Conservation (phyloP, 2,329 filamentous ascomycete species). For the Trichoderma harzianum region DNA sequence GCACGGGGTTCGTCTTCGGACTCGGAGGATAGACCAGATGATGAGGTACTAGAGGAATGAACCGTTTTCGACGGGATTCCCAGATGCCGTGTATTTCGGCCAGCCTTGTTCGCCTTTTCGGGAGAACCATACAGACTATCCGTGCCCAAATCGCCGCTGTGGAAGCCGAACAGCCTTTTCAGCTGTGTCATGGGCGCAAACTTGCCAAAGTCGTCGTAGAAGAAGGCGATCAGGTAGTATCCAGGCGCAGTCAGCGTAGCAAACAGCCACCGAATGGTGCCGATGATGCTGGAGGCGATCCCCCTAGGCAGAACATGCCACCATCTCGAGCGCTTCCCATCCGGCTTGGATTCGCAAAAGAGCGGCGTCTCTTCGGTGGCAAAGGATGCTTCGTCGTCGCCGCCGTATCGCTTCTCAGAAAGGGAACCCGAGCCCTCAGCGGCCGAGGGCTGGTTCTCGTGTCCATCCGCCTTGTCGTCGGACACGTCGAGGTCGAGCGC, state of each 20-base stretch:
- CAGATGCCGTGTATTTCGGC: slow-evolving; percentile 27
- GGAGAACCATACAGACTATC: slow-evolving; percentile 26
- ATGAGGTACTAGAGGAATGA: slow-evolving; percentile 42
- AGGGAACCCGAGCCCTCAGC: slow-evolving; percentile 37
- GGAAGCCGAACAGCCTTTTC: slow-evolving; percentile 57
- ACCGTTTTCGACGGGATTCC: slow-evolving; percentile 28
- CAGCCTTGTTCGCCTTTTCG: slow-evolving; percentile 24
- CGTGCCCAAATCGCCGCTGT: slow-evolving; percentile 42
- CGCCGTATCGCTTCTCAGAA: slow-evolving; percentile 37
- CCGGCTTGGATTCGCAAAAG: slow-evolving; percentile 35
- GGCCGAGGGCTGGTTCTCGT: slow-evolving; percentile 34
- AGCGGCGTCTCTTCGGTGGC: slow-evolving; percentile 67
- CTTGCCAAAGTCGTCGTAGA: slow-evolving; percentile 75
- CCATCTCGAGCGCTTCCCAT: slow-evolving; percentile 38
- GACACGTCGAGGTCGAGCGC: slow-evolving; percentile 27
- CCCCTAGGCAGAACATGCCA: slow-evolving; percentile 63
- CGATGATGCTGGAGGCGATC: slow-evolving; percentile 68
- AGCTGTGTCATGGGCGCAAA: slow-evolving; percentile 78
- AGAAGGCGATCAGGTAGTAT: slow-evolving; percentile 75
- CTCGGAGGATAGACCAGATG: slow-evolving; percentile 68
- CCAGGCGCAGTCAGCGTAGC: slow-evolving; percentile 76
- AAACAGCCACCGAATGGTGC: slow-evolving; percentile 74
- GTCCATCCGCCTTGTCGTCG: slow-evolving; percentile 33
- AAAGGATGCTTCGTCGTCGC: slow-evolving; percentile 35
- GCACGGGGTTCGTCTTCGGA: slow-evolving; percentile 55